A percentile compares a stretch with the other conserved stretches of the same genome.
These are phyloP conservation scores for Scutellaria baicalensis DNA, from an alignment of 257 asterid species.

Conservation along the genomic window DNA sequence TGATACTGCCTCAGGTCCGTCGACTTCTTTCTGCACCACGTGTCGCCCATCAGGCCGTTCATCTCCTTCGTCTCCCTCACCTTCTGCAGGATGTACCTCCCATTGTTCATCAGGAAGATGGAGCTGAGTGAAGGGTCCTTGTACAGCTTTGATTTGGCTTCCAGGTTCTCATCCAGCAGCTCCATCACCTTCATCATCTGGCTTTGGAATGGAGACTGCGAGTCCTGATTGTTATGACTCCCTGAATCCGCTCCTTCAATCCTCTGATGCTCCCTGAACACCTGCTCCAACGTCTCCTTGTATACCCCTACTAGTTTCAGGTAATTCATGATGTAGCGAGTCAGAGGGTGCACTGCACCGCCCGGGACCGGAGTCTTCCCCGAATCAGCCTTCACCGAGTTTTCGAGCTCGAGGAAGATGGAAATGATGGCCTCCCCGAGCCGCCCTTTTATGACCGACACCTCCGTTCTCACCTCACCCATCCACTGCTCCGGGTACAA, in stretches of 20 bases:
- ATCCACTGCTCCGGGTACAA: slow-evolving; percentile 20
- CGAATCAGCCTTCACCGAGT: slow-evolving; percentile 59
- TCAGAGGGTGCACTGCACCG: slow-evolving; percentile 84
- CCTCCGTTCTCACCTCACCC: slow-evolving; percentile 44
- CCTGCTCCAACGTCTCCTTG: slow-evolving; percentile 64
- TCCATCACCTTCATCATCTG: slow-evolving; percentile 63
- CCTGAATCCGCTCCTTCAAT: slow-evolving; percentile 62
- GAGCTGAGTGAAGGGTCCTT: slow-evolving; percentile 55
- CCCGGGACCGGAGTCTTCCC: slow-evolving; percentile 73
- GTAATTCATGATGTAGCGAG: slow-evolving; percentile 69
- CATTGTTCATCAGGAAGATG: slow-evolving; percentile 95
- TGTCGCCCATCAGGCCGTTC: slow-evolving; percentile 49
- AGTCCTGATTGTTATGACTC: too few species aligned
- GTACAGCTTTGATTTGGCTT: slow-evolving; percentile 66
- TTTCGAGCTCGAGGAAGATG: slow-evolving; percentile 59
- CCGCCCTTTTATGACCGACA: slow-evolving; percentile 33
- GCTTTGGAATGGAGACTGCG: slow-evolving; percentile 48
- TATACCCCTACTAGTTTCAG: slow-evolving; percentile 50
- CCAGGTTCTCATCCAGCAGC: slow-evolving; percentile 52
- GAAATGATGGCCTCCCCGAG: slow-evolving; percentile 58
- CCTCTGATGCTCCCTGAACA: slow-evolving; percentile 60
- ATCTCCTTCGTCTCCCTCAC: slow-evolving; percentile 47
- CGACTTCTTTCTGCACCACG: slow-evolving; percentile 68
- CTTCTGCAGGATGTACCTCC: slow-evolving; percentile 80
- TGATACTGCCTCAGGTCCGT: slow-evolving; percentile 69